Evolutionary conservation across 495 filamentous ascomycete species (phyloP), one percentile per base, ranked within the genome.

Genomic region (Hypomontagnella submonticulosa): DNA sequence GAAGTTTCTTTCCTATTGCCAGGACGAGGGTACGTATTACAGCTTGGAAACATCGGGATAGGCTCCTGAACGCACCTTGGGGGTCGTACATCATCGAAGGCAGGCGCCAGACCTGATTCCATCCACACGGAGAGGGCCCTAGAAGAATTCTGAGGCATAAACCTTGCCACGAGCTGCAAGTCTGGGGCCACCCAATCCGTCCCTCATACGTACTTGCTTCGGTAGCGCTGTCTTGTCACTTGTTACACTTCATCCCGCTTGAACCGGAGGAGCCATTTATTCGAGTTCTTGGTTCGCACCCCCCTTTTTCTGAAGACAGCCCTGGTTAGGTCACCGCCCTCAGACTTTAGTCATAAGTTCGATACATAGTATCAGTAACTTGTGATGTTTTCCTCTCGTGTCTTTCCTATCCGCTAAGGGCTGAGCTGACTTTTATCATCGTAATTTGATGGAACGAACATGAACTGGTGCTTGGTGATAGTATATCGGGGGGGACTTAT

Each of bases 191-290:
- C 15, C 36, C 33, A 27, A 27, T 27, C 30, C 47, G 12, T 52
- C 33, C 32, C 52, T 58, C 34, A 32, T 18, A 42, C 4, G 20
- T 33, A 40, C 19, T 57, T 36, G 43, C 61, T 52, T 64, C 37
- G 30, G 16, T 18, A 38, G 13, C 51, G 30, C 30, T 19, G 6
- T 27, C 34, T 53, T 23, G 43, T 52, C 37, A 41, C 15, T 42
- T 42, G 61, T 38, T 52, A 63, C 61, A 20, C 20, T 23, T 34
- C 27, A 52, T 43, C 20, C 59, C 59, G 43, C 48, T 13, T 20
- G 9, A 55, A 49, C 50, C 49, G 41, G 9, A 41, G n/a, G 30
- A 62, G n/a, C 16, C 32, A 13, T 13, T 36, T 16, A 27, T 13
- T 32, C 4, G 32, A 19, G 20, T 55, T 42, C 23, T 36, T 49